phyloP scores from a whole-genome alignment of 2,329 filamentous ascomycete species.

The Diaporthe sp. region DNA sequence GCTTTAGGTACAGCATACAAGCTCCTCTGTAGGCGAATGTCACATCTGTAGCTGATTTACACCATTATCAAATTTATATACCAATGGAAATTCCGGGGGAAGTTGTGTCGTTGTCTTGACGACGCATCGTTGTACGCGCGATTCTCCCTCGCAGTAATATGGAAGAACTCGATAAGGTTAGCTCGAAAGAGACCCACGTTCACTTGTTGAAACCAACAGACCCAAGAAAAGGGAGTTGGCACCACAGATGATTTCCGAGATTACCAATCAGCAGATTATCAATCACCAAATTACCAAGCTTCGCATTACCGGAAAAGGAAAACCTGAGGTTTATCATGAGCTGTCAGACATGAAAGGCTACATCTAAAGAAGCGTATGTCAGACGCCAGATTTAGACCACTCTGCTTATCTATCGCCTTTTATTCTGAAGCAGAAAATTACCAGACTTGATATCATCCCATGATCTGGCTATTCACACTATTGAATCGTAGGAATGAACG shows the following conservation, averaged over 20 bases:
- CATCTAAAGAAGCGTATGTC: too few relatives aligned
- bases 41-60: not conserved
- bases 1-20: not conserved
- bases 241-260: not conserved
- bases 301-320: not conserved
- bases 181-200: not conserved
- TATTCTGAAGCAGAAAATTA: not conserved
- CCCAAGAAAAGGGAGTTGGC: not conserved
- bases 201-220: not conserved
- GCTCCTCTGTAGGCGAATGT: not conserved
- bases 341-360: not conserved
- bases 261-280: constrained; percentile 9
- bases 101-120: too few relatives aligned
- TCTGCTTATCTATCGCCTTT: not conserved
- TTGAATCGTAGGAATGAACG: not conserved
- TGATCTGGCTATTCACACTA: not conserved
- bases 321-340: not conserved
- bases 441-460: not conserved
- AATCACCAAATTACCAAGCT: constrained; percentile 6
- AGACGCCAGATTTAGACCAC: not conserved
- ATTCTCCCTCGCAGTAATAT: not conserved
- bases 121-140: not conserved
- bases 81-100: not conserved
- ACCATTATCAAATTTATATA: not conserved
- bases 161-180: not conserved